Percentiles rank a stretch among this genome's conserved stretches.
These are phyloP conservation scores for Parasarocladium wereldwijsianum DNA, from an alignment of 2,329 filamentous ascomycete species.

Conservation along the genomic window DNA sequence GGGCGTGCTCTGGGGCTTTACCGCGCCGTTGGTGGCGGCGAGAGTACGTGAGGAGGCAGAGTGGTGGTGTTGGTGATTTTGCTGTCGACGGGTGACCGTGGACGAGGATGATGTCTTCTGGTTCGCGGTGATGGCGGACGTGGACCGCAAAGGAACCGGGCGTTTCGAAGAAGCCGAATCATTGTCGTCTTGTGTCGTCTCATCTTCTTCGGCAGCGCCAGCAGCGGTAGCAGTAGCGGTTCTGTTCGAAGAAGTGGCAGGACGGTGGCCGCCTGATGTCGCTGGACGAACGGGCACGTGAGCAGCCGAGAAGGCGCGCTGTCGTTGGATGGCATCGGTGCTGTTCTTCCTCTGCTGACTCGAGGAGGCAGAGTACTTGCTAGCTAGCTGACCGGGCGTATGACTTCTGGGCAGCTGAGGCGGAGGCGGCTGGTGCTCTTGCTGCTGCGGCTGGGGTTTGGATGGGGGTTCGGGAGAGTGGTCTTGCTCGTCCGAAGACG, in stretches of 20 bases:
- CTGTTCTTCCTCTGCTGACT: slow-evolving; percentile 22
- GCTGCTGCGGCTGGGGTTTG: no score
- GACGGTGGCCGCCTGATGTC: slow-evolving; percentile 14
- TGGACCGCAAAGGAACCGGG: slow-evolving; percentile 33
- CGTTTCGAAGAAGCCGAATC: slow-evolving; percentile 15
- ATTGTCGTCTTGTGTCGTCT: slow-evolving; percentile 13
- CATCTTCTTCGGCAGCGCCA: slow-evolving; percentile 9
- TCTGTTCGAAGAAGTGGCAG: slow-evolving; percentile 1
- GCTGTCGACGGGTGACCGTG: no score
- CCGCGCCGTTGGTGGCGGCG: slow-evolving; percentile 9
- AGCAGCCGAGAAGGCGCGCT: slow-evolving; percentile 37
- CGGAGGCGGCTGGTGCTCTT: no score
- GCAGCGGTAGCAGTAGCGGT: slow-evolving; percentile 1
- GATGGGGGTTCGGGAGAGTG: slow-evolving; percentile 20
- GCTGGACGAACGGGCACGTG: slow-evolving; percentile 16
- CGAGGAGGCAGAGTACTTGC: slow-evolving; percentile 28
- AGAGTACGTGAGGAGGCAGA: slow-evolving; percentile 6
- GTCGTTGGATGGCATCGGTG: slow-evolving; percentile 36
- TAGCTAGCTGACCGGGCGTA: slow-evolving; percentile 45
- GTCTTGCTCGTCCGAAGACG: no score
- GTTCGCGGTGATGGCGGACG: slow-evolving; percentile 35
- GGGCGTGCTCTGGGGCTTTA: slow-evolving; percentile 21
- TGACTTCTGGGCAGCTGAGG: slow-evolving; percentile 37
- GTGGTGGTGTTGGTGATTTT: no score
- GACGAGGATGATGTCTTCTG: slow-evolving; percentile 9